Conservation (phyloP, 495 filamentous ascomycete genomes). For the Parachaetomium inaequale region DNA sequence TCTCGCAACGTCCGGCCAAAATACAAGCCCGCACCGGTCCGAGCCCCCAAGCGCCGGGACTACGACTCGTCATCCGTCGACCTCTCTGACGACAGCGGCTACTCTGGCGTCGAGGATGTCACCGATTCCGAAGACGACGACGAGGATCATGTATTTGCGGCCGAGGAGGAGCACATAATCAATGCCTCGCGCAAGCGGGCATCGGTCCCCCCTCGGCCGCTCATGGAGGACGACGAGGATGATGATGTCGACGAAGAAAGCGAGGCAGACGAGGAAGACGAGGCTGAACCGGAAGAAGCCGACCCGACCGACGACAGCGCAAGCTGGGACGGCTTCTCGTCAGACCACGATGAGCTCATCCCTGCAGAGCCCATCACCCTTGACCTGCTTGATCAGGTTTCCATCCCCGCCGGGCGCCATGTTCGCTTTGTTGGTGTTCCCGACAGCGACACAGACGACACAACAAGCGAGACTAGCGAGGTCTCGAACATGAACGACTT, state of each 20-base stretch:
- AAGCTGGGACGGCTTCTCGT: constrained; percentile 57
- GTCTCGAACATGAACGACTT: constrained; percentile 48
- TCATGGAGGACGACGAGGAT: constrained; percentile 31
- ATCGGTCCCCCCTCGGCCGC: constrained; percentile 42
- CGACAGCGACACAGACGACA: constrained; percentile 45
- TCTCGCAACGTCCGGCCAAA: constrained; percentile 53
- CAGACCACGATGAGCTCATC: constrained; percentile 47
- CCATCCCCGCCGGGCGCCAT: constrained; percentile 47
- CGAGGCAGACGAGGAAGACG: constrained; percentile 34
- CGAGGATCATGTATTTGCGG: constrained; percentile 65
- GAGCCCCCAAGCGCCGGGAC: constrained; percentile 37
- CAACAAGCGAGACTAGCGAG: constrained; percentile 45
- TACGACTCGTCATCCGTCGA: constrained; percentile 46
- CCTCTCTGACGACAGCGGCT: constrained; percentile 63
- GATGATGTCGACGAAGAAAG: constrained; percentile 35
- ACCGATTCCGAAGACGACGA: constrained; percentile 70
- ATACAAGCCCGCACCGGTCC: constrained; percentile 41
- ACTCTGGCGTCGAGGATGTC: constrained; percentile 72
- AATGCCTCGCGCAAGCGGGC: constrained; percentile 34
- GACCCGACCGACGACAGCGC: constrained; percentile 42
- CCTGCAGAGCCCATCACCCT: constrained; percentile 41
- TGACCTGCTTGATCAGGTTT: constrained; percentile 48
- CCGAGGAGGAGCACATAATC: constrained; percentile 71
- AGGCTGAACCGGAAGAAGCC: constrained; percentile 27
- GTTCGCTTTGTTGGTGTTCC: constrained; percentile 51